phyloP scores from a whole-genome alignment of 2,329 filamentous ascomycete species.

The Fusarium redolens region DNA sequence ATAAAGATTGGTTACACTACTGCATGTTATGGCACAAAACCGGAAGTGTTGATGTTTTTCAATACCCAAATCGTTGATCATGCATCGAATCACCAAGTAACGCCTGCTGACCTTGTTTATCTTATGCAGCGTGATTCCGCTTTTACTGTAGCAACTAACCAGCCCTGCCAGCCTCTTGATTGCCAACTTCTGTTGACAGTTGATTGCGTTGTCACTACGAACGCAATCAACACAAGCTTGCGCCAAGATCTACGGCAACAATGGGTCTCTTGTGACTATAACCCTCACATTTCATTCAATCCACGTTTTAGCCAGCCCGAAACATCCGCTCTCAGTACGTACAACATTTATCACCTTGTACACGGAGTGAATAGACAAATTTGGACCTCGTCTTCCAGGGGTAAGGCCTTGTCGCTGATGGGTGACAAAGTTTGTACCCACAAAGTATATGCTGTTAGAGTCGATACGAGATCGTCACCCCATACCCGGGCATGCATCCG shows the following conservation, averaged over 20 bases:
- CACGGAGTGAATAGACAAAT: constrained; percentile 14
- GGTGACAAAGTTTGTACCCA: constrained; percentile 8
- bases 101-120: constrained; percentile 7
- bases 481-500: constrained; percentile 18
- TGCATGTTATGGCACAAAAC: constrained; percentile 23
- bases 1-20: constrained; percentile 19
- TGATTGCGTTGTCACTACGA: constrained; percentile 2
- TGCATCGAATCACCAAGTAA: constrained; percentile 18
- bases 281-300: constrained; percentile 4
- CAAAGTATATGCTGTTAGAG: constrained; percentile 44
- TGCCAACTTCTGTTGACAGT: constrained; percentile 5
- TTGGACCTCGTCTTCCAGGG: constrained; percentile 22
- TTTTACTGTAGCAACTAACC: not conserved
- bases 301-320: constrained; percentile 19
- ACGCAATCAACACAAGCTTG: not conserved
- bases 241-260: constrained; percentile 12
- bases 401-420: constrained; percentile 4
- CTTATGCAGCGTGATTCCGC: not conserved
- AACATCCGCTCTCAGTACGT: constrained; percentile 21
- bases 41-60: constrained; percentile 17
- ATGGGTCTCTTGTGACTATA: constrained; percentile 12
- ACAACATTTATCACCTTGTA: not conserved
- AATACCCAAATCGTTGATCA: constrained; percentile 10
- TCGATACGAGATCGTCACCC: constrained; percentile 46
- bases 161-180: constrained; percentile 1